A percentile compares a stretch with the other conserved stretches of the same genome.
Conservation (phyloP, 768 basidiomycete species). For the Hebeloma cylindrosporum region DNA sequence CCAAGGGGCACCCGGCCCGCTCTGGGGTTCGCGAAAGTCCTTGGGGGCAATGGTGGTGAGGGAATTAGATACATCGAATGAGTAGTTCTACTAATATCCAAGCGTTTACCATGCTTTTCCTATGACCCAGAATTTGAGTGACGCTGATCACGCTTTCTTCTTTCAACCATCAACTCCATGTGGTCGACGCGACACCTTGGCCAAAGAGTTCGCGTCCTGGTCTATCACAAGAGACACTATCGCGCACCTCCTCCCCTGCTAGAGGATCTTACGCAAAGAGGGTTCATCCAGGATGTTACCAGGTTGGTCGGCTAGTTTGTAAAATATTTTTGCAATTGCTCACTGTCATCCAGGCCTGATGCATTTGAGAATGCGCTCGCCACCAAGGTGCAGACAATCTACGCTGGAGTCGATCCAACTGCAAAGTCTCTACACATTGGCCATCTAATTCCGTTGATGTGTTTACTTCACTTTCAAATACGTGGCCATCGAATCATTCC, state of each 20-base stretch:
- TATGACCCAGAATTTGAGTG: too few species aligned
- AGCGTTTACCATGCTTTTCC: too few species aligned
- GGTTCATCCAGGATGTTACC: conserved; percentile 50
- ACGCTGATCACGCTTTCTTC: conserved; percentile 3
- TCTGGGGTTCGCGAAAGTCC: not conserved
- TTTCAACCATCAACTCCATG: conserved; percentile 16
- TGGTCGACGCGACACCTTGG: conserved; percentile 16
- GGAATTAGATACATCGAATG: not conserved
- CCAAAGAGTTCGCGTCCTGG: conserved; percentile 2
- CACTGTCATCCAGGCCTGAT: conserved; percentile 35
- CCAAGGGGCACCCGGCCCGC: not conserved
- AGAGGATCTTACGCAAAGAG: conserved; percentile 44
- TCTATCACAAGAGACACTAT: conserved; percentile 8
- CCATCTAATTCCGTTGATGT: conserved; percentile 87
- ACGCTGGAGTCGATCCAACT: conserved; percentile 92
- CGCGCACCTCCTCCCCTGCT: conserved; percentile 29
- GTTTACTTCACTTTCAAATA: conserved; percentile 83
- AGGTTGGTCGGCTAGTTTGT: conserved; percentile 26
- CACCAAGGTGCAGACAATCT: conserved; percentile 54
- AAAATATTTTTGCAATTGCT: not conserved
- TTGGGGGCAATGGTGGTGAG: not conserved
- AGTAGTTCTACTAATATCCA: too few species aligned
- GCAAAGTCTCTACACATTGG: conserved; percentile 90
- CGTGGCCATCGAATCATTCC: conserved; percentile 83
- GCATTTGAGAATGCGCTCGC: conserved; percentile 38